Conservation (phyloP, 148 eudicot species). For the Rhododendron kiyosumense region DNA sequence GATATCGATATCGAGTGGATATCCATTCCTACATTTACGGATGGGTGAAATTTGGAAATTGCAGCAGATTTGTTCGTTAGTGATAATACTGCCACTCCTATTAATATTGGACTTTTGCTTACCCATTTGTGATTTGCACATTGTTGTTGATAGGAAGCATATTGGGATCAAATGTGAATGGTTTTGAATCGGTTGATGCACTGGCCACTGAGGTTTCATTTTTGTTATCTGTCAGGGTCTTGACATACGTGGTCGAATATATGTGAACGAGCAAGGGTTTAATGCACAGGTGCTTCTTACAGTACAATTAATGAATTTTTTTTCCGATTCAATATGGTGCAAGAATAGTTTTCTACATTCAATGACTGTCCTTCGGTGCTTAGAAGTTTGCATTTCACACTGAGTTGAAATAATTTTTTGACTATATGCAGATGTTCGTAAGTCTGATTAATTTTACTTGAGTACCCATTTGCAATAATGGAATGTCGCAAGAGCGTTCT, state of each 20-base stretch:
- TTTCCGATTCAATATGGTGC: background rate
- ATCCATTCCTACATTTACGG: background rate
- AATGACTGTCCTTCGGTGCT: background rate
- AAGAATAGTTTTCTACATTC: background rate
- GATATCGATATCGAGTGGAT: background rate
- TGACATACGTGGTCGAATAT: slow-evolving; percentile 86
- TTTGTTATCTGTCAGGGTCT: slow-evolving; percentile 43
- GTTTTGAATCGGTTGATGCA: background rate
- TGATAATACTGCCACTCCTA: background rate
- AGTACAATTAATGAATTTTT: background rate
- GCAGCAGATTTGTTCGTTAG: background rate
- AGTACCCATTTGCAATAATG: background rate
- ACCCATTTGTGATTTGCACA: background rate
- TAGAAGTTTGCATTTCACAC: background rate
- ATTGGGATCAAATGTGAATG: background rate
- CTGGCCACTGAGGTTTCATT: slow-evolving; percentile 4
- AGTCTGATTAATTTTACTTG: background rate
- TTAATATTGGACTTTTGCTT: background rate
- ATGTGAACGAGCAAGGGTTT: slow-evolving; percentile 83
- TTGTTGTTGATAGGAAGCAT: slow-evolving; percentile 3
- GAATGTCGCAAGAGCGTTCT: background rate
- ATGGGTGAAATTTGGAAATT: background rate
- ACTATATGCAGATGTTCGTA: background rate
- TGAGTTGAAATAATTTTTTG: background rate
- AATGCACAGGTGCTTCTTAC: slow-evolving; percentile 76